A percentile compares a stretch with the other conserved stretches of the same genome.
phyloP scores from a whole-genome alignment of 768 basidiomycete species.

The Phanerochaete sordida region DNA sequence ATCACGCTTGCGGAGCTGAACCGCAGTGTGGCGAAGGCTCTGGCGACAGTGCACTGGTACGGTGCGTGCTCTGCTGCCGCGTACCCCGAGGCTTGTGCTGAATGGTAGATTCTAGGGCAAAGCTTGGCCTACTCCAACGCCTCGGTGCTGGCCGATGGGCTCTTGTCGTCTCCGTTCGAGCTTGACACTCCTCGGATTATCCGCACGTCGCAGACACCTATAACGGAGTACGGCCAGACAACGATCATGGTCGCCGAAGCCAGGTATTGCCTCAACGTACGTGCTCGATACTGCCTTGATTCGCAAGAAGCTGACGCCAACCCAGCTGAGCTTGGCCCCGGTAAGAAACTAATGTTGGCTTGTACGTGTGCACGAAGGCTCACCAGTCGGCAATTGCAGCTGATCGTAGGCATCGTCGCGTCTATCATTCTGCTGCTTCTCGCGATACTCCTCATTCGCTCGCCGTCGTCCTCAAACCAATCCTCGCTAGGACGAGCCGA shows the following conservation, averaged over 20 bases:
- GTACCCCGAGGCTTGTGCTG: too few relatives aligned
- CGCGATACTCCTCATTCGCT: neutral
- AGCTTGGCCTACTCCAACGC: neutral
- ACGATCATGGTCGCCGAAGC: neutral
- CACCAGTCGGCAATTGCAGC: neutral
- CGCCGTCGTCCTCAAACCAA: neutral
- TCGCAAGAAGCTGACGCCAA: neutral
- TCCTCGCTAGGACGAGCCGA: neutral
- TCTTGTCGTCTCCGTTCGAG: neutral
- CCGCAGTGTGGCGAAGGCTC: neutral
- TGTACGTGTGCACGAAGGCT: too few relatives aligned
- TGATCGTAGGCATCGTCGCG: neutral
- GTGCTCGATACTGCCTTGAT: neutral
- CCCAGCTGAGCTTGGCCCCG: neutral
- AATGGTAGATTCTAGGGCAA: neutral
- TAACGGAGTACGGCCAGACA: neutral
- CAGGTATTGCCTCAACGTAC: neutral
- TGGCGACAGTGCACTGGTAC: constrained; percentile 1
- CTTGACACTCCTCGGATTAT: neutral
- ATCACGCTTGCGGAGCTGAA: neutral
- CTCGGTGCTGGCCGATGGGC: neutral
- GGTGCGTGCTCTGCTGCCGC: neutral
- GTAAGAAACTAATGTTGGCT: too few relatives aligned
- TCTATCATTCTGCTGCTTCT: neutral
- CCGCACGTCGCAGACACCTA: neutral